Conservation (phyloP, 2,329 filamentous ascomycete species). For the Stemphylium vesicarium region DNA sequence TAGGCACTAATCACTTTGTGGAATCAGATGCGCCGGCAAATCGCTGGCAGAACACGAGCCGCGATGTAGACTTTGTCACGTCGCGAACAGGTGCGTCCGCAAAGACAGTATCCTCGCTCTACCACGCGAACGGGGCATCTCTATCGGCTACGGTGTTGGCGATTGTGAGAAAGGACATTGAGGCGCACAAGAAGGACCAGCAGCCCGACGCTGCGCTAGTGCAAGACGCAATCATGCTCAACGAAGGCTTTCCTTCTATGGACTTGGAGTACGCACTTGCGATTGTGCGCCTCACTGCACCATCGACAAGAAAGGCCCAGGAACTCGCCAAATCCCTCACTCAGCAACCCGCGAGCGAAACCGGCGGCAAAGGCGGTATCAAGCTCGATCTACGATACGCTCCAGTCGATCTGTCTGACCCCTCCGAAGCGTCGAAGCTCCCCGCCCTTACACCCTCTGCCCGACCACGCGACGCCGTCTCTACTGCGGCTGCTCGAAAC, state of each 20-base stretch:
- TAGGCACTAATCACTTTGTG: conserved; percentile 30
- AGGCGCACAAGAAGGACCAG: conserved; percentile 43
- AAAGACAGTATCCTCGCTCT: conserved; percentile 61
- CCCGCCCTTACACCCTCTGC: conserved; percentile 37
- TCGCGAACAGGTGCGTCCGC: conserved; percentile 57
- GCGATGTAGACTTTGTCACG: conserved; percentile 67
- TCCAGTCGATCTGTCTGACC: conserved; percentile 48
- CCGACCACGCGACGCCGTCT: conserved; percentile 48
- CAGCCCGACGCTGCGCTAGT: conserved; percentile 53
- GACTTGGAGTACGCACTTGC: conserved; percentile 57
- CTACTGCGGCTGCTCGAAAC: conserved; percentile 56
- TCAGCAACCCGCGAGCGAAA: conserved; percentile 40
- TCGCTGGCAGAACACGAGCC: conserved; percentile 63
- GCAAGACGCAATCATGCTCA: conserved; percentile 61
- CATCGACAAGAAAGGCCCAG: conserved; percentile 63
- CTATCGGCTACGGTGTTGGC: conserved; percentile 61
- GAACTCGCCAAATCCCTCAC: conserved; percentile 65
- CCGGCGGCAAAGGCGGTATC: conserved; percentile 48
- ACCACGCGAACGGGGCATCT: conserved; percentile 65
- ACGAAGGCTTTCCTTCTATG: conserved; percentile 61
- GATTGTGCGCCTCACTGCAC: conserved; percentile 63
- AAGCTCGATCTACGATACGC: conserved; percentile 58
- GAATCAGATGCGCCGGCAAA: conserved; percentile 49
- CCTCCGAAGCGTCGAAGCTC: conserved; percentile 35
- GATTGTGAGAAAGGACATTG: conserved; percentile 58